Conservation (phyloP, 371 early-diverging fungal species). For the Rhizopus stolonifer region DNA sequence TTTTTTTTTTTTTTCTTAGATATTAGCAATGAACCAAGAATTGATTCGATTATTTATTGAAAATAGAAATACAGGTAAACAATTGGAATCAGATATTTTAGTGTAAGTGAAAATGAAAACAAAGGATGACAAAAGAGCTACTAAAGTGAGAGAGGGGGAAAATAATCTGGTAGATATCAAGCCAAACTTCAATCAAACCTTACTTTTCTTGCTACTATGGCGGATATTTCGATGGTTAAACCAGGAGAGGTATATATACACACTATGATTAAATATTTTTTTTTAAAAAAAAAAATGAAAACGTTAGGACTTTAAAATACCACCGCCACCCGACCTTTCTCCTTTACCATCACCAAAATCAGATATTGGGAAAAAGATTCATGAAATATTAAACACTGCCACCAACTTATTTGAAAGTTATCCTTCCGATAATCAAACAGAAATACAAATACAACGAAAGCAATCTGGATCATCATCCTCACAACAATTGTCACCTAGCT, state of each 20-base stretch:
- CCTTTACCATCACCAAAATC: slow-evolving; percentile 41
- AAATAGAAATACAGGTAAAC: slow-evolving; percentile 22
- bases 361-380: slow-evolving; percentile 32
- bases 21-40: slow-evolving; percentile 52
- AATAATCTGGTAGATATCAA: slow-evolving; percentile 53
- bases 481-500: slow-evolving; percentile 9
- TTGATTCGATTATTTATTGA: slow-evolving; percentile 51
- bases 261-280: not conserved
- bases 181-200: slow-evolving; percentile 52
- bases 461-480: slow-evolving; percentile 14
- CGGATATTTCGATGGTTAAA: slow-evolving; percentile 53
- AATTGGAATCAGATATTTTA: slow-evolving; percentile 36
- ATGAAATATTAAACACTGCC: slow-evolving; percentile 31
- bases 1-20: slow-evolving; percentile 11
- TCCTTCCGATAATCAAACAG: not conserved
- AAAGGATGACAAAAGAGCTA: too few species aligned
- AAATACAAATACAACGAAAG: slow-evolving; percentile 8
- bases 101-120: slow-evolving; percentile 28
- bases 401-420: slow-evolving; percentile 26
- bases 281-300: too few species aligned
- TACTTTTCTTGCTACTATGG: slow-evolving; percentile 56
- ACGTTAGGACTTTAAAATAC: slow-evolving; percentile 34
- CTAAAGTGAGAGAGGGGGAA: too few species aligned
- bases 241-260: slow-evolving; percentile 43
- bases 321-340: slow-evolving; percentile 41